These are phyloP conservation scores for Pseudocercospora crystallina DNA, from an alignment of 2,329 filamentous ascomycete species.

Conservation along the genomic window DNA sequence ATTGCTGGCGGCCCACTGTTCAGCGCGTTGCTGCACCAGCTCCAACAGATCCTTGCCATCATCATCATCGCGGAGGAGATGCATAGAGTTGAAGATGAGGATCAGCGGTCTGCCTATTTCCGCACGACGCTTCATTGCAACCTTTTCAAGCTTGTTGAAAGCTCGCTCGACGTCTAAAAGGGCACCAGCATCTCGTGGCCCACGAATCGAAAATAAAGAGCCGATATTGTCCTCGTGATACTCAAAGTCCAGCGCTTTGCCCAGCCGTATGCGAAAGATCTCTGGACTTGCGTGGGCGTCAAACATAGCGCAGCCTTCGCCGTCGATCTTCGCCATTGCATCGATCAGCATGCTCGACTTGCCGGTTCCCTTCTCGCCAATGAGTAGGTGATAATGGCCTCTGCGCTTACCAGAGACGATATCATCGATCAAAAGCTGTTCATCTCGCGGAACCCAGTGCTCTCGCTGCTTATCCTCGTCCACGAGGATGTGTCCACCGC, in stretches of 20 bases:
- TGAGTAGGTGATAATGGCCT: slow-evolving; percentile 87
- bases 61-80: slow-evolving; percentile 86
- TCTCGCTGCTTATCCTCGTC: slow-evolving; percentile 53
- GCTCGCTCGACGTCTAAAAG: slow-evolving; percentile 93
- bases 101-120: slow-evolving; percentile 69
- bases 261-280: slow-evolving; percentile 88
- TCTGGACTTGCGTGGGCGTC: slow-evolving; percentile 94
- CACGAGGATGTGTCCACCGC: slow-evolving; percentile 29
- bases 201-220: slow-evolving; percentile 89
- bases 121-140: slow-evolving; percentile 71
- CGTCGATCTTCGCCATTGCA: slow-evolving; percentile 89
- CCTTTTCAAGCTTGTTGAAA: slow-evolving; percentile 96
- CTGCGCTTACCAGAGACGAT: slow-evolving; percentile 72
- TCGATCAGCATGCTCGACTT: slow-evolving; percentile 97
- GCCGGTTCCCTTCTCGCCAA: slow-evolving; percentile 94
- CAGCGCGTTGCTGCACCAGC: slow-evolving; percentile 89
- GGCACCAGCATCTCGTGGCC: slow-evolving; percentile 86
- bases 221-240: slow-evolving; percentile 98
- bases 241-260: slow-evolving; percentile 93
- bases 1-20: slow-evolving; percentile 92
- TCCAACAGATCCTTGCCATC: slow-evolving; percentile 92
- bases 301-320: slow-evolving; percentile 88
- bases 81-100: slow-evolving; percentile 92
- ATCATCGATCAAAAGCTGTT: slow-evolving; percentile 77
- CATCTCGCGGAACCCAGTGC: slow-evolving; percentile 80